phyloP scores from a whole-genome alignment of 257 asterid species.

The Ligustrum vulgare region DNA sequence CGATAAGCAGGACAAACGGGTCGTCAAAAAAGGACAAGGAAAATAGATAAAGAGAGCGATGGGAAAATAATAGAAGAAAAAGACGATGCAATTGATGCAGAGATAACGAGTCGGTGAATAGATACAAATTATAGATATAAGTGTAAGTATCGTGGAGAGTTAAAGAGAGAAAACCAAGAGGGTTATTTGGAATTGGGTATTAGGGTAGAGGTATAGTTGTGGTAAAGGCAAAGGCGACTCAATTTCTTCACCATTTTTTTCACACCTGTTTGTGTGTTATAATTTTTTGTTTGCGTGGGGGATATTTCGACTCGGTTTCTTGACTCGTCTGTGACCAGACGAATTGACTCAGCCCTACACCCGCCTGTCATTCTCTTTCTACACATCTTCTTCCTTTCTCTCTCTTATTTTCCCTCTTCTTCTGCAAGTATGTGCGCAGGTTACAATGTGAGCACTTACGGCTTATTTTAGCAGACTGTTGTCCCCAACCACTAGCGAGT shows the following conservation, averaged over 20 bases:
- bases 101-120: constrained; percentile 36
- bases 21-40: constrained; percentile 8
- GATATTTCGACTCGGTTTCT: constrained; percentile 35
- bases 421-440: constrained; percentile 60
- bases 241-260: constrained; percentile 79
- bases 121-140: constrained; percentile 14
- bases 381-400: background rate
- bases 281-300: constrained; percentile 27
- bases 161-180: constrained; percentile 10
- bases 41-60: constrained; percentile 4
- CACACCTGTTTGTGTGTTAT: constrained; percentile 44
- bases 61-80: constrained; percentile 7
- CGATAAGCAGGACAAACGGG: background rate
- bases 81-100: constrained; percentile 29
- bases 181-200: constrained; percentile 37
- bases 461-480: constrained; percentile 33
- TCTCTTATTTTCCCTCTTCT: constrained; percentile 27
- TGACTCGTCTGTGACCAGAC: constrained; percentile 44
- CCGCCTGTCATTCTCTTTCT: constrained; percentile 6
- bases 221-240: constrained; percentile 58
- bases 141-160: constrained; percentile 28
- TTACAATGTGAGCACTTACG: constrained; percentile 16
- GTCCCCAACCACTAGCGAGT: constrained; percentile 23
- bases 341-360: constrained; percentile 47
- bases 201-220: constrained; percentile 50